Evolutionary conservation across 2,329 filamentous ascomycete species (phyloP), one percentile per base, ranked within the genome.

Genomic region (Microsporum canis): DNA sequence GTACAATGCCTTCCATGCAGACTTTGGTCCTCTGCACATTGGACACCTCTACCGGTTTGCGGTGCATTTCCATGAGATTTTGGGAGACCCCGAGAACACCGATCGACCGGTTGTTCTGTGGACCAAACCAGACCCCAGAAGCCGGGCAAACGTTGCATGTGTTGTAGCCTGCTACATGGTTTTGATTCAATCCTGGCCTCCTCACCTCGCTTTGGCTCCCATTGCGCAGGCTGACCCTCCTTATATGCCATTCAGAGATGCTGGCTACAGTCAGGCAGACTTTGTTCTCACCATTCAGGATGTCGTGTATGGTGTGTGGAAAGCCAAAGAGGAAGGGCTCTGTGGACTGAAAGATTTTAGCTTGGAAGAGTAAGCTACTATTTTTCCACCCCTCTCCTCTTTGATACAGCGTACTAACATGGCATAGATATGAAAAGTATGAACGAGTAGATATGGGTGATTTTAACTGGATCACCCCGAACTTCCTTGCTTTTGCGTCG

Each of bases 91-190:
- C 65, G 89, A 90, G 69, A 96, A 95, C 75, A 88, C 91, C 77
- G 86, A 91, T 66, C 83, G 90, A 56, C 88, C 90, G 1, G 90
- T 99, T 62, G 92, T 97, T 6, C 96, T 99, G 76, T 99, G 91
- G 88, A 96, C 91, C 76, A 87, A 86, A 68, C 87, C 91, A 3
- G 91, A 99, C 76, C 86, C 92, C 36, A 86, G 91, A 71, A 96
- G 91, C 88, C 83, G 73, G 58, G 94, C 72, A 66, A 99, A 99
- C 75, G 91, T 94, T 56, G 91, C 94, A 33, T 96, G 91, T 73
- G 83, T 99, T 70, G 84, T 99, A 53, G 92, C 94, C 60, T 96
- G 91, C 78, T 99, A 99, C 78, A 97, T 99, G 91, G 91, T 99
- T 49, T 78, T 99, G 66, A 96, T 99, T 68, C 94, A 99, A 77